These are phyloP conservation scores for Rubroboletus pulcherrimus DNA, from an alignment of 768 basidiomycete species.

Conservation along the genomic window DNA sequence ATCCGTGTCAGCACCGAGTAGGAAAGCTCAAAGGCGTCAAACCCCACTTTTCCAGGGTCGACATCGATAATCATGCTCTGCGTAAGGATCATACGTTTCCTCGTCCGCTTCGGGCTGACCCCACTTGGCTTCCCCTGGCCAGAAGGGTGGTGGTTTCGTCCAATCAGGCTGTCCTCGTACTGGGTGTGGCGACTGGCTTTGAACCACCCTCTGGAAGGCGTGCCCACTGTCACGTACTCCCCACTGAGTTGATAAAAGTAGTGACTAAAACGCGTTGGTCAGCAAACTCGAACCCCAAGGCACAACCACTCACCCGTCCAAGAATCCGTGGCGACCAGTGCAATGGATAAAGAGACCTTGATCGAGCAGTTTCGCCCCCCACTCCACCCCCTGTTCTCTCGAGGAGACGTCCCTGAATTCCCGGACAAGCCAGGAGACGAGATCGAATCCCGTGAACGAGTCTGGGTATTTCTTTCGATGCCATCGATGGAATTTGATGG, in stretches of 20 bases:
- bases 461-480: slow-evolving; percentile 69
- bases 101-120: slow-evolving; percentile 43
- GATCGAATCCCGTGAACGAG: slow-evolving; percentile 84
- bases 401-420: slow-evolving; percentile 88
- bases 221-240: slow-evolving; percentile 68
- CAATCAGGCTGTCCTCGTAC: slow-evolving; percentile 40
- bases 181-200: slow-evolving; percentile 41
- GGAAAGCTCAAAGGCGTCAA: background rate
- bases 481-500: slow-evolving; percentile 85
- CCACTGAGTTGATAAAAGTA: slow-evolving; percentile 85
- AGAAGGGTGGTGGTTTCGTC: slow-evolving; percentile 35
- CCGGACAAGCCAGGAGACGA: slow-evolving; percentile 89
- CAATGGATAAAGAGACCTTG: slow-evolving; percentile 87
- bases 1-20: slow-evolving; percentile 6
- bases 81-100: slow-evolving; percentile 69
- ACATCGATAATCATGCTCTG: slow-evolving; percentile 91
- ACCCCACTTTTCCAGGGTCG: slow-evolving; percentile 64
- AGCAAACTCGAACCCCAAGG: background rate
- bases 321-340: slow-evolving; percentile 70
- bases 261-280: slow-evolving; percentile 47
- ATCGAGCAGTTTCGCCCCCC: slow-evolving; percentile 72
- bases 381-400: slow-evolving; percentile 73
- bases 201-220: slow-evolving; percentile 68
- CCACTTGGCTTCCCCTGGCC: slow-evolving; percentile 34
- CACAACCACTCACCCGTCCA: slow-evolving; percentile 66